A percentile compares a stretch with the other conserved stretches of the same genome.
Conservation (phyloP, 2,329 filamentous ascomycete species). For the Ascochyta lentis region DNA sequence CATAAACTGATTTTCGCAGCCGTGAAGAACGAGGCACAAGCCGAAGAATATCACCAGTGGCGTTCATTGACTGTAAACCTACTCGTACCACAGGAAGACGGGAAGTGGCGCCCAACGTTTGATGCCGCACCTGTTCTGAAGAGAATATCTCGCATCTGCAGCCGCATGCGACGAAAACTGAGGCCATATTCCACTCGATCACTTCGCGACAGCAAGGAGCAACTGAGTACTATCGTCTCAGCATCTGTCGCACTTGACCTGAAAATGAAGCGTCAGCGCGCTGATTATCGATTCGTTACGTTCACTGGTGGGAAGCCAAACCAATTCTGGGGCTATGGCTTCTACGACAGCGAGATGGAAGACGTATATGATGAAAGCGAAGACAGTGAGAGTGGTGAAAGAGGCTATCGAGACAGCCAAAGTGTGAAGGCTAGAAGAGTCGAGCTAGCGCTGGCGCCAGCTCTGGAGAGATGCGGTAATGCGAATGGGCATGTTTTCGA, state of each 20-base stretch:
- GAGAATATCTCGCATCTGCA: conserved; percentile 42
- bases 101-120: conserved; percentile 46
- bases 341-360: conserved; percentile 49
- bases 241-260: conserved; percentile 47
- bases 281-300: conserved; percentile 48
- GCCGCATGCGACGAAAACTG: conserved; percentile 38
- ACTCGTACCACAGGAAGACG: conserved; percentile 47
- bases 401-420: conserved; percentile 18
- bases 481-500: conserved; percentile 49
- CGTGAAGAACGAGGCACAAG: conserved; percentile 47
- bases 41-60: conserved; percentile 48
- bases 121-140: conserved; percentile 45
- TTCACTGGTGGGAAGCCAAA: conserved; percentile 43
- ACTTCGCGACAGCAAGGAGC: conserved; percentile 40
- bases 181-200: conserved; percentile 42
- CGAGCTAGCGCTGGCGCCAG: conserved; percentile 46
- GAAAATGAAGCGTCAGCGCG: conserved; percentile 47
- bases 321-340: conserved; percentile 45
- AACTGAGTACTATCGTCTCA: conserved; percentile 43
- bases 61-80: conserved; percentile 45
- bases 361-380: conserved; percentile 43
- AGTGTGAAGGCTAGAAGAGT: conserved; percentile 33
- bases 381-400: conserved; percentile 13
- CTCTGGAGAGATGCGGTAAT: conserved; percentile 48
- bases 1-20: conserved; percentile 28